phyloP scores from a whole-genome alignment of 768 basidiomycete genomes.

The Pisolithus marmoratus region DNA sequence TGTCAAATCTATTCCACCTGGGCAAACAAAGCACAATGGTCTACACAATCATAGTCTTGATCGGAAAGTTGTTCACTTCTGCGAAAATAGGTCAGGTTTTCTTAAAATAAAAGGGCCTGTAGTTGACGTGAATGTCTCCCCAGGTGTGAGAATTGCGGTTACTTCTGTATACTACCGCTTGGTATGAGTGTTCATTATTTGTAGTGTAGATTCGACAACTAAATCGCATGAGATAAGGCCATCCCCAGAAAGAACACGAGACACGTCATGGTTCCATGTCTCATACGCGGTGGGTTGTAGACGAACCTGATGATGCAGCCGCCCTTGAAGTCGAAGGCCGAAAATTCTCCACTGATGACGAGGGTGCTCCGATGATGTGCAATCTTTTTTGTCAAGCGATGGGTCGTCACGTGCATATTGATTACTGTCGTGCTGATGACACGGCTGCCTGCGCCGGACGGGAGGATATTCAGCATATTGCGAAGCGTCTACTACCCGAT shows the following conservation, averaged over 20 bases:
- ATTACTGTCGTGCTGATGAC: conserved; percentile 40
- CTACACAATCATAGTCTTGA: conserved; percentile 45
- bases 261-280: conserved; percentile 57
- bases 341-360: conserved; percentile 42
- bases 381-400: conserved; percentile 43
- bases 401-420: conserved; percentile 49
- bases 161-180: conserved; percentile 52
- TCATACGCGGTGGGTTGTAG: conserved; percentile 44
- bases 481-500: conserved; percentile 32
- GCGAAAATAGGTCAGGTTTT: conserved; percentile 38
- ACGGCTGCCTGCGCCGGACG: conserved; percentile 29
- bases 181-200: conserved; percentile 29
- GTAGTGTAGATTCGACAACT: neutral
- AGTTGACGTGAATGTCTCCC: too few species aligned
- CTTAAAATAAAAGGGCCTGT: too few species aligned
- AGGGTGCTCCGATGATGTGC: conserved; percentile 55
- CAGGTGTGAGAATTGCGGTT: conserved; percentile 52
- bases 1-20: conserved; percentile 40
- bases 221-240: conserved; percentile 29
- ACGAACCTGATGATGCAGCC: conserved; percentile 38
- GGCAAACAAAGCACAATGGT: conserved; percentile 38
- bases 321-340: conserved; percentile 44
- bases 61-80: conserved; percentile 45
- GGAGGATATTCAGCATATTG: conserved; percentile 39
- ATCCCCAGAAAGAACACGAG: conserved; percentile 50